Percentiles rank a stretch among this genome's conserved stretches.
phyloP scores from a whole-genome alignment of 306 rosid genomes.

The Benincasa hispida region DNA sequence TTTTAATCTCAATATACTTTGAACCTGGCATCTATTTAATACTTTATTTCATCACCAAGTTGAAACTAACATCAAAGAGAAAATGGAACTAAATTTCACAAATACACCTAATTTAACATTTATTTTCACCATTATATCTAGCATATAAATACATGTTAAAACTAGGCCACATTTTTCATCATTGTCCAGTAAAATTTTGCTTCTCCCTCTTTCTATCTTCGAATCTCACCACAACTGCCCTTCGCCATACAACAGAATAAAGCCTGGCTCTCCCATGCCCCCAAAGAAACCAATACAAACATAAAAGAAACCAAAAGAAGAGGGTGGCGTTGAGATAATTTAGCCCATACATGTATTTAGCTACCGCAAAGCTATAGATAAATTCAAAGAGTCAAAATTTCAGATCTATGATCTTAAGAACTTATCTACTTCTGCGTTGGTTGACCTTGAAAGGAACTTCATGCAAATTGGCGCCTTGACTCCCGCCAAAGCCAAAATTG shows the following conservation, averaged over 20 bases:
- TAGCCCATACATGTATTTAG: neutral
- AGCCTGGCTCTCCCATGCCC: neutral
- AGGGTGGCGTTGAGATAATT: neutral
- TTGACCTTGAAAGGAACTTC: constrained; percentile 27
- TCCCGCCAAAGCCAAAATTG: constrained; percentile 26
- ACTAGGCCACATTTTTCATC: neutral
- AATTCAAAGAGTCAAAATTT: neutral
- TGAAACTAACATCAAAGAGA: neutral
- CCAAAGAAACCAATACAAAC: neutral
- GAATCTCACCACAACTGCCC: neutral
- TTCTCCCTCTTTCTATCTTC: neutral
- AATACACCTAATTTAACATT: neutral
- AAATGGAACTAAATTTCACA: neutral
- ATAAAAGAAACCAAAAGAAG: neutral
- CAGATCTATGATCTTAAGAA: constrained; percentile 5
- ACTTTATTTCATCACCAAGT: neutral
- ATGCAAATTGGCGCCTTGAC: constrained; percentile 39
- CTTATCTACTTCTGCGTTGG: constrained; percentile 15
- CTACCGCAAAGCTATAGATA: neutral
- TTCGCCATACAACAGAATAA: neutral
- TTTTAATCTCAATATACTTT: no score
- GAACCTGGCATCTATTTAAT: no score
- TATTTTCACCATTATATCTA: neutral
- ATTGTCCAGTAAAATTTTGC: neutral
- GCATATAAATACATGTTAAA: neutral